Evolutionary conservation across 148 eudicot species (phyloP).

Genomic region (Rhododendron ovatum): DNA sequence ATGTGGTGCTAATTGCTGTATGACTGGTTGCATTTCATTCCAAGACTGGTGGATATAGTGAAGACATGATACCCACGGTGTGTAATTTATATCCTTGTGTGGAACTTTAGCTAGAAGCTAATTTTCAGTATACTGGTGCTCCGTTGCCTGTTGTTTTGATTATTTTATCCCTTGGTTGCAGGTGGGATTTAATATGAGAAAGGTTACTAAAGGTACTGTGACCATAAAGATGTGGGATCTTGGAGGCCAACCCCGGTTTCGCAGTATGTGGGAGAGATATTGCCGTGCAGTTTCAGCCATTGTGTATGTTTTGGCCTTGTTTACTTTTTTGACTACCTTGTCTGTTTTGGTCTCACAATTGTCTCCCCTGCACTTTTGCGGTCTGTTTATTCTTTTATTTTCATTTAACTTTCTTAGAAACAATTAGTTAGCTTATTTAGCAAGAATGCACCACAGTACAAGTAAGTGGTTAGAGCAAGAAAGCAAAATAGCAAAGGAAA

Average conservation of each 20-base stretch:
- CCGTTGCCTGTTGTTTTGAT: no score
- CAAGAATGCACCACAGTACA: no score
- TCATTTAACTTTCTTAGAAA: no score
- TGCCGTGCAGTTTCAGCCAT: constrained; percentile 99
- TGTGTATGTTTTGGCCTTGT: constrained; percentile 51
- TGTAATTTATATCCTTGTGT: constrained; percentile 5
- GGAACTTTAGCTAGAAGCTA: no score
- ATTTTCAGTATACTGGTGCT: no score
- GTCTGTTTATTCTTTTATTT: no score
- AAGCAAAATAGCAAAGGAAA: no score
- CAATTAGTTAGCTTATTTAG: no score
- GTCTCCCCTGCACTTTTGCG: no score
- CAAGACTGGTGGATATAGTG: constrained; percentile 49
- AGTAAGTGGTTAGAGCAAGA: no score
- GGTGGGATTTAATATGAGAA: constrained; percentile 97
- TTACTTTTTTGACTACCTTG: no score
- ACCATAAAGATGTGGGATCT: constrained; percentile 99
- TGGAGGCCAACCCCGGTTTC: constrained; percentile 98
- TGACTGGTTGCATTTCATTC: not conserved
- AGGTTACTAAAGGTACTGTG: constrained; percentile 95
- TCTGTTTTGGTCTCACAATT: no score
- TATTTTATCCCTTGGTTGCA: constrained; percentile 17
- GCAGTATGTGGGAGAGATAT: constrained; percentile 99
- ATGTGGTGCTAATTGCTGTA: not conserved
- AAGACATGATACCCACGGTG: constrained; percentile 62